These are phyloP conservation scores for Ceratocystis variospora DNA, from an alignment of 2,329 filamentous ascomycete genomes.

Conservation along the genomic window DNA sequence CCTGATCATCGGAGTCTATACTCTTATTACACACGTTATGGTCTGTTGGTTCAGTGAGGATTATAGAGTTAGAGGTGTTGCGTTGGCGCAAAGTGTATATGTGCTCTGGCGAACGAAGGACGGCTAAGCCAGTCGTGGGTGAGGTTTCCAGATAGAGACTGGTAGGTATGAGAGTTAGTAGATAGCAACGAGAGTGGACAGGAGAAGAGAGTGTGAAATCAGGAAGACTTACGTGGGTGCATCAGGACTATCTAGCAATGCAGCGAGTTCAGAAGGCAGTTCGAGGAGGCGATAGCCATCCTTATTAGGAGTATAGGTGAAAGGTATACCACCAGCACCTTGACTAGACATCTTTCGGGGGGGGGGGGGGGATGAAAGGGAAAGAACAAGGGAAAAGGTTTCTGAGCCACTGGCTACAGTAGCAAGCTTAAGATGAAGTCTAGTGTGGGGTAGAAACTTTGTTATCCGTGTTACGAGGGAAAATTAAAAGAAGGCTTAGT, in stretches of 20 bases:
- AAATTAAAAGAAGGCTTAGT: neutral
- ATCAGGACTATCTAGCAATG: constrained; percentile 39
- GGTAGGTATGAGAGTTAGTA: constrained; percentile 1
- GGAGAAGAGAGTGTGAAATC: neutral
- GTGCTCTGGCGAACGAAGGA: constrained; percentile 38
- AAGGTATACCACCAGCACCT: constrained; percentile 32
- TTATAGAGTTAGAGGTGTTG: constrained; percentile 53
- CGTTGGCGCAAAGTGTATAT: constrained; percentile 50
- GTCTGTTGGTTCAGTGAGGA: constrained; percentile 28
- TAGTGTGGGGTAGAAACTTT: constrained; percentile 3
- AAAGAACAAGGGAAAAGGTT: neutral
- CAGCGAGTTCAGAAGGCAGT: constrained; percentile 44
- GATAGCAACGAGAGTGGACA: neutral
- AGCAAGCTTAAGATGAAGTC: neutral
- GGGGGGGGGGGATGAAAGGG: neutral
- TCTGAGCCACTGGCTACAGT: neutral
- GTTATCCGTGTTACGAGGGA: neutral
- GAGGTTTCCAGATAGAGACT: constrained; percentile 39
- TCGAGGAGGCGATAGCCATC: constrained; percentile 47
- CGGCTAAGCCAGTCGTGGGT: constrained; percentile 32
- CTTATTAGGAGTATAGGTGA: constrained; percentile 37
- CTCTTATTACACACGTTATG: neutral
- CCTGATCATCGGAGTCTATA: neutral
- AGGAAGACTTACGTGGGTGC: constrained; percentile 36
- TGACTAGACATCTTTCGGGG: constrained; percentile 32